Evolutionary conservation across 2,329 filamentous ascomycete species (phyloP), one percentile per base, ranked within the genome.

Genomic region (Phaeomoniella chlamydospora): DNA sequence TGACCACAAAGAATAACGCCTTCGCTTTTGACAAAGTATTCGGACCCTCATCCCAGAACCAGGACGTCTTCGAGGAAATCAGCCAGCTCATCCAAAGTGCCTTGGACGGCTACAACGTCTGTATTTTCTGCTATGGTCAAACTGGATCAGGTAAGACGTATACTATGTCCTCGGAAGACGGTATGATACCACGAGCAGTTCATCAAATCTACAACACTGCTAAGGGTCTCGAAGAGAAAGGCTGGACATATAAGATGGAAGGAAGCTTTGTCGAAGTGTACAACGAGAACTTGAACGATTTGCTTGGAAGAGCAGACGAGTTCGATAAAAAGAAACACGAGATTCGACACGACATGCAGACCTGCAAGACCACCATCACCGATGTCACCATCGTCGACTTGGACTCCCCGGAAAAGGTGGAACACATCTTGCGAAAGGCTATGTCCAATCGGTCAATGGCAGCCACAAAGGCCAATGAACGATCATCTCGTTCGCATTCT

Each of bases 91-190:
- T 98, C 1, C 90, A 98, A 58, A 93, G 84, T 47, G 90, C 92
- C 0, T 68, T 98, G 29, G 90, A 98, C 51, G 90, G 90, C 1
- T 98, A 94, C 64, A 98, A 96, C 47, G 90, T 98, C 35, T 96
- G 88, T 58, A 96, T 98, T 43, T 94, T 98, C 61, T 94, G 87
- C 53, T 98, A 98, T 52, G 90, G 90, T 31, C 90, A 98, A 57
- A 98, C 90, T 0, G 90, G 90, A 3, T 90, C 87, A 13, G 90
- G 90, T 41, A 98, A 98, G 67, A 98, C 90, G 0, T 83, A 80
- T 53, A 96, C 90, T 3, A 98, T 98, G 90, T 92, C 83, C 6
- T 81, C 79, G 1, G 59, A 66, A 2, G 84, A 94, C 48, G 90
- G 90, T 45, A 94, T 98, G 80, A 98, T 98, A 40, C 88, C 90